Percentiles rank a stretch among this genome's conserved stretches.
Evolutionary conservation across 1,139 yeast species (phyloP).

Genomic region (Lizanozyma gosingica): DNA sequence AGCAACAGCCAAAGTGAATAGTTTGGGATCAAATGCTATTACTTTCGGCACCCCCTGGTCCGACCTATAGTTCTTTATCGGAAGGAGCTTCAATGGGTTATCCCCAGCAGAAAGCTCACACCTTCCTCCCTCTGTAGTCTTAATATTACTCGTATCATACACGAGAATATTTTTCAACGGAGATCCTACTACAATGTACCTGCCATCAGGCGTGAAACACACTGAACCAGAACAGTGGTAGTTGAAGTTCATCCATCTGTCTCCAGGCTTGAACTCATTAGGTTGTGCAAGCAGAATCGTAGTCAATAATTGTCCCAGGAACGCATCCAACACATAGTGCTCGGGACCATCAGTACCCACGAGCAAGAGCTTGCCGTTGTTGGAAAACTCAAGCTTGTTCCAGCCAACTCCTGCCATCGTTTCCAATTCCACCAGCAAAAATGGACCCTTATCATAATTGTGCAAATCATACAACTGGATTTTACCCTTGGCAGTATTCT

Average conservation of each 20-base stretch:
- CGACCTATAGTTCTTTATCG: constrained; percentile 16
- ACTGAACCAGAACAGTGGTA: constrained; percentile 54
- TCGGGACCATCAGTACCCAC: constrained; percentile 46
- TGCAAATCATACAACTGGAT: constrained; percentile 55
- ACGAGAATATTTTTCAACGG: constrained; percentile 48
- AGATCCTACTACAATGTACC: constrained; percentile 57
- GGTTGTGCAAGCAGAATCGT: constrained; percentile 36
- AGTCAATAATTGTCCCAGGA: constrained; percentile 52
- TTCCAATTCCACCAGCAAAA: constrained; percentile 31
- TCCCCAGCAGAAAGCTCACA: constrained; percentile 10
- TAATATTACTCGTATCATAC: constrained; percentile 49
- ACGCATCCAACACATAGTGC: constrained; percentile 65
- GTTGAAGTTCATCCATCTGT: constrained; percentile 19
- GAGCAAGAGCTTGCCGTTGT: constrained; percentile 70
- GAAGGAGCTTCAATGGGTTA: constrained; percentile 16
- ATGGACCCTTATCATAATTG: constrained; percentile 46
- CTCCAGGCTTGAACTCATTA: constrained; percentile 11
- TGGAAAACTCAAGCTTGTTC: constrained; percentile 73
- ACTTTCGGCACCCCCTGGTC: constrained; percentile 46
- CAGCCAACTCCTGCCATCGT: constrained; percentile 29
- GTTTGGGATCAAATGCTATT: constrained; percentile 68
- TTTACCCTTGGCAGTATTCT: constrained; percentile 26
- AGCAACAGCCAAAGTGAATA: constrained; percentile 73
- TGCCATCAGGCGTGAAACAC: constrained; percentile 77
- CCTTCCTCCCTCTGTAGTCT: constrained; percentile 18